A percentile compares a stretch with the other conserved stretches of the same genome.
Conservation (phyloP, 768 basidiomycete species). For the Stropharia rugosoannulata region DNA sequence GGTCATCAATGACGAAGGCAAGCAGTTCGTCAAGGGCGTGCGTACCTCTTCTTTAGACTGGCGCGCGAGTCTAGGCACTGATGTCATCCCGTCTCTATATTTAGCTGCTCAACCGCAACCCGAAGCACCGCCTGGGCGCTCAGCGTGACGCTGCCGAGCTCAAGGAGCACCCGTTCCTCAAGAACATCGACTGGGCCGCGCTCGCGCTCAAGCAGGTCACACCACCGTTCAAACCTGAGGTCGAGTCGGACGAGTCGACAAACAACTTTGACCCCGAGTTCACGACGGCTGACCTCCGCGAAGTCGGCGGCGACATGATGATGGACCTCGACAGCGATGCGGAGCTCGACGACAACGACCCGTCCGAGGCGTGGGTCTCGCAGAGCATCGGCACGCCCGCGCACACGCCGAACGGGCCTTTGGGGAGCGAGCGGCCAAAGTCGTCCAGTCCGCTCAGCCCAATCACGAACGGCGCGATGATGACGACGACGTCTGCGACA, state of each 20-base stretch:
- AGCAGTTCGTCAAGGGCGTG: slow-evolving; percentile 98
- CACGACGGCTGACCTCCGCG: slow-evolving; percentile 85
- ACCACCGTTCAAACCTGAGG: slow-evolving; percentile 96
- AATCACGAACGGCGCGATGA: slow-evolving; percentile 16
- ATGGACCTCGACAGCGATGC: slow-evolving; percentile 10
- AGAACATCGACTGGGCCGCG: slow-evolving; percentile 87
- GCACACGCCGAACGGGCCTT: slow-evolving; percentile 76
- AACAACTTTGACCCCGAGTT: slow-evolving; percentile 99
- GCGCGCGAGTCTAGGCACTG: background rate
- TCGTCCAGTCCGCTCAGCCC: slow-evolving; percentile 16
- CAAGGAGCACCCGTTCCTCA: slow-evolving; percentile 95
- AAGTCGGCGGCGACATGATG: slow-evolving; percentile 50
- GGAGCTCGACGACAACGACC: slow-evolving; percentile 45
- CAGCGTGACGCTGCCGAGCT: slow-evolving; percentile 89
- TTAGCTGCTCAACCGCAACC: slow-evolving; percentile 96
- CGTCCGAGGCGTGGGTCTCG: slow-evolving; percentile 68
- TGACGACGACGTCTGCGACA: background rate
- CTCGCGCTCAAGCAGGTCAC: slow-evolving; percentile 87
- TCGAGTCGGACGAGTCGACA: slow-evolving; percentile 98
- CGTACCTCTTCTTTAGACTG: slow-evolving; percentile 3
- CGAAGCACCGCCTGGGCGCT: slow-evolving; percentile 95
- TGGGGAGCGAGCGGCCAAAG: slow-evolving; percentile 54
- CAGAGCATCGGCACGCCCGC: slow-evolving; percentile 37
- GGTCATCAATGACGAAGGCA: slow-evolving; percentile 96
- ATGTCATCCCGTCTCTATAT: background rate